Base-by-base conservation (phyloP, 2,329 filamentous ascomycete species). In the Pseudogymnoascus sp. region DNA sequence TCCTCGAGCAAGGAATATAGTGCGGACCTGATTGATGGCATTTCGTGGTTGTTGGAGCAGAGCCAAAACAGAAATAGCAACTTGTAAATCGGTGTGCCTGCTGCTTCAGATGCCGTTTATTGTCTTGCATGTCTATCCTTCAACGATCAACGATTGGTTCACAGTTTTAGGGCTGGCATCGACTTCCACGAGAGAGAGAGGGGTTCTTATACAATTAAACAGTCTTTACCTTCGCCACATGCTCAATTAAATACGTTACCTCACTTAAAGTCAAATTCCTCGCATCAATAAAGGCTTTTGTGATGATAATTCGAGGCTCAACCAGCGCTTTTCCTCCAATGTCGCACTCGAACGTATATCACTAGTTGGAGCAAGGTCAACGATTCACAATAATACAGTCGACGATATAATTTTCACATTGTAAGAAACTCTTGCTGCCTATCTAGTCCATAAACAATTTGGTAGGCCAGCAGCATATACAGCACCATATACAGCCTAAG, bases 1-100 rank as follows among this genome's bases (percentile, higher is more conserved):
- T 65, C 64, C 10, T 67, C 68, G 12, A 72, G 66, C 21, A 66
- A 67, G 38, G 66, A 67, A 40, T 69, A 69, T 56, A 65, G 67
- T 23, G 67, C 68, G n/a, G 71, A 74, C 59, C 65, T 16, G 21
- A 56, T 64, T 1, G 56, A 61, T 23, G 67, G 64, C 3, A 61
- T 69, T 60, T 63, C 62, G 38, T 69, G 68, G 68, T 40, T 69
- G 14, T 44, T 69, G 12, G 65, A 37, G 21, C 38, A 40, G 38
- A 40, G 38, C 38, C 38, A 40, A 40, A 40, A 40, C 38, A 40
- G 7, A 40, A 40, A n/a, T 40, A 40, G n/a, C 38, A 40, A 40
- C 16, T 40, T 40, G 38, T 40, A 40, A 40, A 40, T 40, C 38
- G 38, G 38, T 40, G 38, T n/a, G 6, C 37, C 37, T 40, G 38